A percentile compares a stretch with the other conserved stretches of the same genome.
Evolutionary conservation across 371 early-diverging fungal genomes (phyloP).

Genomic region (Funneliformis caledonium): DNA sequence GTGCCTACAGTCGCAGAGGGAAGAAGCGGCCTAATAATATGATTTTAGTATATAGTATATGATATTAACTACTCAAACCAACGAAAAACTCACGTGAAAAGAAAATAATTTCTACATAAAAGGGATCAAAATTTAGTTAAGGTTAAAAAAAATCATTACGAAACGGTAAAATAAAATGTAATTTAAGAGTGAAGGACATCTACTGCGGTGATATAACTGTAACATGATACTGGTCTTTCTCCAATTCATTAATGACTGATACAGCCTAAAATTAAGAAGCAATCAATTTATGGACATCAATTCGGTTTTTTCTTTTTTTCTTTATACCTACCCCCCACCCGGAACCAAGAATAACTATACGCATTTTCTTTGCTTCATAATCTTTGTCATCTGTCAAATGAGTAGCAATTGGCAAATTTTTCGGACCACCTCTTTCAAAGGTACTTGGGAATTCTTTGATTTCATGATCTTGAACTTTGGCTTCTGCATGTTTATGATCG

Average conservation of each 20-base stretch:
- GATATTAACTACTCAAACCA: neutral
- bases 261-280: slow-evolving; percentile 50
- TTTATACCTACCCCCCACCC: slow-evolving; percentile 69
- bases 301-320: neutral
- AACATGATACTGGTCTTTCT: slow-evolving; percentile 76
- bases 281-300: neutral
- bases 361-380: slow-evolving; percentile 52
- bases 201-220: slow-evolving; percentile 67
- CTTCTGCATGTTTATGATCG: slow-evolving; percentile 19
- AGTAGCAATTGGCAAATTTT: slow-evolving; percentile 46
- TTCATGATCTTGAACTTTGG: slow-evolving; percentile 38
- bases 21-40: slow-evolving; percentile 70
- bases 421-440: slow-evolving; percentile 46
- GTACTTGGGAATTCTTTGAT: slow-evolving; percentile 36
- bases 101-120: slow-evolving; percentile 78
- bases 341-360: slow-evolving; percentile 77
- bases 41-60: neutral
- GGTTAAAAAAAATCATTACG: neutral
- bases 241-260: slow-evolving; percentile 63
- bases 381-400: slow-evolving; percentile 48
- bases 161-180: neutral
- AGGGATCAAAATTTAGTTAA: neutral
- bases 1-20: slow-evolving; percentile 84
- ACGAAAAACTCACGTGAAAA: slow-evolving; percentile 67
- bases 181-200: slow-evolving; percentile 29